Evolutionary conservation across 129 eudicot species (phyloP), one percentile per base, ranked within the genome.

Genomic region (Cynara cardunculus): DNA sequence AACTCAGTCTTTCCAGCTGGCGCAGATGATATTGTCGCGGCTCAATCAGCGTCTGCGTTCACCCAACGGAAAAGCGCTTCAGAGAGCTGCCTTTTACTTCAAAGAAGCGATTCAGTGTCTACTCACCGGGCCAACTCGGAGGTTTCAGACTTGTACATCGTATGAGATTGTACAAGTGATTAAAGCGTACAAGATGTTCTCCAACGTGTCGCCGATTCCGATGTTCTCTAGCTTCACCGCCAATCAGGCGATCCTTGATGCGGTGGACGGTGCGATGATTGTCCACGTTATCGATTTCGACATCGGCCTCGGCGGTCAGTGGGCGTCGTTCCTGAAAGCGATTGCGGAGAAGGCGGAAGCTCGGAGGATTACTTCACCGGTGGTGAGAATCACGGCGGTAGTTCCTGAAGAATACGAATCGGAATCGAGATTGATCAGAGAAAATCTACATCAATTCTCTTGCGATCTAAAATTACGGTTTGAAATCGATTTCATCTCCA

Each of bases 161-260:
- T 85, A 74, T 1, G 91, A 91, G 4, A 82, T 91, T 2, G 89
- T 94, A 14, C 95, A 94, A 37, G 83, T 85, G 44, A 94, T 94
- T 35, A 89, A 90, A 78, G 90, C 98, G 26, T 80, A 85, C 86
- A 94, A 83, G 73, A 78, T 76, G 41, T 94, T 89, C 83, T 89
- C 97, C 10, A 85, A 69, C 67, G 87, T 94, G 71, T 94, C 98
- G 1, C 98, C 98, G 5, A 82, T 94, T 56, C 92, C 97, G n/a
- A 83, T 94, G 93, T 94, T 94, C 88, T 85, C 98, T 56, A 87
- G 89, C 83, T 91, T 94, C 86, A 89, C 98, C 71, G 97, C 95
- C 8, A 94, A 89, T 68, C 98, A 94, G 49, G 91, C 98, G n/a
- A 87, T 94, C 73, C 97, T 94, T 30, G 98, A 94, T 59, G 97